These are phyloP conservation scores for Lobulomyces angularis DNA, from an alignment of 192 early-diverging fungal genomes.

Conservation along the genomic window DNA sequence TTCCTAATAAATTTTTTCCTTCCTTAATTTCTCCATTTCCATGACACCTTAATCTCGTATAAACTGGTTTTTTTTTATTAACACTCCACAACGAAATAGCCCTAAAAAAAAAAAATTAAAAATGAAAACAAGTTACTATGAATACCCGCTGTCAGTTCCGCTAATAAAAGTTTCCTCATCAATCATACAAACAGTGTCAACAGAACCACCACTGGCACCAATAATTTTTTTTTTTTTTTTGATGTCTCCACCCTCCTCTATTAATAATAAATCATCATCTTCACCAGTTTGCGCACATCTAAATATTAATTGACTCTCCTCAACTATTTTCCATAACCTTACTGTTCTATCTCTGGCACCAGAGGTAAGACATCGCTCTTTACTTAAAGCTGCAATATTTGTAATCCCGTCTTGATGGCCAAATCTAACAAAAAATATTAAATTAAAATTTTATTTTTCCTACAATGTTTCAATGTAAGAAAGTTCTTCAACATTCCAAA, in stretches of 20 bases:
- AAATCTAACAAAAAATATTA: conserved; percentile 32
- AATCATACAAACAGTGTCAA: conserved; percentile 82
- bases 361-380: conserved; percentile 80
- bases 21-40: conserved; percentile 25
- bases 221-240: conserved; percentile 18
- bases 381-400: conserved; percentile 64
- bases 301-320: conserved; percentile 88
- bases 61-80: conserved; percentile 85
- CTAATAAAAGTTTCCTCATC: conserved; percentile 89
- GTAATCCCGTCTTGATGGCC: conserved; percentile 91
- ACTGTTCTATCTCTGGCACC: conserved; percentile 83
- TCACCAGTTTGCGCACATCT: conserved; percentile 51
- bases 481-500: conserved; percentile 90
- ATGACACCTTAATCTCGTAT: conserved; percentile 61
- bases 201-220: conserved; percentile 29
- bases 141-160: conserved; percentile 75
- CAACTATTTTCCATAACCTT: conserved; percentile 89
- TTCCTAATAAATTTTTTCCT: too few species aligned
- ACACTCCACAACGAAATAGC: conserved; percentile 87
- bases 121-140: not conserved
- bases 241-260: conserved; percentile 17
- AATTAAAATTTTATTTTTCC: not conserved
- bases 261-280: conserved; percentile 29
- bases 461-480: conserved; percentile 85
- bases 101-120: conserved; percentile 24